A percentile compares a stretch with the other conserved stretches of the same genome.
phyloP scores from a whole-genome alignment of 140 eudicot species.

The Oenanthe javanica region DNA sequence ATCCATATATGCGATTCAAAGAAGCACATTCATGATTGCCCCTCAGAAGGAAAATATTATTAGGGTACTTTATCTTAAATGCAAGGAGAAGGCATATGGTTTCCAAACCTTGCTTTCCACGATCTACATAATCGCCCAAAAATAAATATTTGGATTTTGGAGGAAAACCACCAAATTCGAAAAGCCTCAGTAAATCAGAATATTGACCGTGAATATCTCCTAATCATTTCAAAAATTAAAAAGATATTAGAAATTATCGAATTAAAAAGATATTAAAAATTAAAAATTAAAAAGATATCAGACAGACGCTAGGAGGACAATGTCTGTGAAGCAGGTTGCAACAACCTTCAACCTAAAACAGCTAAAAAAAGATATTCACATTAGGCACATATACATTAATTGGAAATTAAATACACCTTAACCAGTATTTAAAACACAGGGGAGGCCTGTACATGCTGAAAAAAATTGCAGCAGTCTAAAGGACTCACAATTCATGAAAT shows the following conservation, averaged over 20 bases:
- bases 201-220: conserved; percentile 55
- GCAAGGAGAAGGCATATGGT: conserved; percentile 53
- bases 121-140: conserved; percentile 49
- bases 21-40: conserved; percentile 58
- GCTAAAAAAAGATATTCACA: background rate
- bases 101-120: conserved; percentile 51
- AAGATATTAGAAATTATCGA: background rate
- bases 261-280: background rate
- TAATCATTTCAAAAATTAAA: conserved; percentile 6
- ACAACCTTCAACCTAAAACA: background rate
- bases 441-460: background rate
- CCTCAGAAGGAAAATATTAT: conserved; percentile 45
- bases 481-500: background rate
- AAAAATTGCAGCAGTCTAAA: background rate
- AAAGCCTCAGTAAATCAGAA: conserved; percentile 41
- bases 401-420: background rate
- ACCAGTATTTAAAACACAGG: background rate
- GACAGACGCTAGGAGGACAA: background rate
- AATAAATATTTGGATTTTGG: conserved; percentile 46
- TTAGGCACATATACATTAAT: background rate
- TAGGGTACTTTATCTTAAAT: conserved; percentile 44
- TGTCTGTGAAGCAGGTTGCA: background rate
- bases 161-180: conserved; percentile 49
- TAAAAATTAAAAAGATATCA: background rate
- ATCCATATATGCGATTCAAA: conserved; percentile 46